These are phyloP conservation scores for Agrostemma githago DNA, from an alignment of 148 eudicot genomes.

Conservation along the genomic window DNA sequence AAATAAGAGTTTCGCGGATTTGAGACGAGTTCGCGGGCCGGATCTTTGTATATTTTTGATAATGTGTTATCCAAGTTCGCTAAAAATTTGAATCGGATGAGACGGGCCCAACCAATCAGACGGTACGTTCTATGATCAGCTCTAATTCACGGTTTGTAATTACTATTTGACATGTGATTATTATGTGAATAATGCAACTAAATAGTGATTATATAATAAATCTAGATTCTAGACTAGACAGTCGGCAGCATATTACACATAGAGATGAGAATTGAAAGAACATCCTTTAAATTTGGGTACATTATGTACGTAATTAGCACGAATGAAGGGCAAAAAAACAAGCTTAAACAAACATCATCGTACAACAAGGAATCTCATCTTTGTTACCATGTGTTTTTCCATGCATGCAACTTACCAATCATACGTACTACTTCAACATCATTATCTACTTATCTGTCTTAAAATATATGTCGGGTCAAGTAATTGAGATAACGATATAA, in stretches of 20 bases:
- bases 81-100: no score
- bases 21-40: no score
- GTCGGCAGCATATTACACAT: background rate
- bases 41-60: no score
- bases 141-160: no score
- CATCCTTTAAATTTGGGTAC: constrained; percentile 1
- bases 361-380: constrained; percentile 12
- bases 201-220: background rate
- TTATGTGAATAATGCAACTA: no score
- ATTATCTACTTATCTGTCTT: no score
- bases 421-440: background rate
- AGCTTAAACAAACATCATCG: background rate
- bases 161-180: background rate
- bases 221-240: background rate
- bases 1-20: no score
- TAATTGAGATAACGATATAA: no score
- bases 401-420: constrained; percentile 4
- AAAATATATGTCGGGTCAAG: no score
- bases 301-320: background rate
- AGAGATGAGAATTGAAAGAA: background rate
- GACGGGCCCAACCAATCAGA: no score
- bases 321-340: background rate
- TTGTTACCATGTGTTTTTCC: constrained; percentile 10
- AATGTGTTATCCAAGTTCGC: no score
- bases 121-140: background rate